A percentile compares a stretch with the other conserved stretches of the same genome.
phyloP scores from a whole-genome alignment of 192 early-diverging fungal genomes.

The Rhizoclosmatium globosum region DNA sequence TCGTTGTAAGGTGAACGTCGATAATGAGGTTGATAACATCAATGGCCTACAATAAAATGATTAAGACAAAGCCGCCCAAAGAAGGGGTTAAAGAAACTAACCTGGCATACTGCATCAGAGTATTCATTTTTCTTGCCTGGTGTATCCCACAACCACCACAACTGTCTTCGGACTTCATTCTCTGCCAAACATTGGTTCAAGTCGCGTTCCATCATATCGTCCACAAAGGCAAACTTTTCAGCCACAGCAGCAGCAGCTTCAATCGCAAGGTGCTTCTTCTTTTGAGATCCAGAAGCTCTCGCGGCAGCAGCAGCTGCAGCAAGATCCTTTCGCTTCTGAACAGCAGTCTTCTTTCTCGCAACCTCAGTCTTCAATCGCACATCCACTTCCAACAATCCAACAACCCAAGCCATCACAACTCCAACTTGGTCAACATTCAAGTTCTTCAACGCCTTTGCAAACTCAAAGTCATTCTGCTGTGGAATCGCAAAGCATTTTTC shows the following conservation, averaged over 20 bases:
- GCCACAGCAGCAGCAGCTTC: background rate
- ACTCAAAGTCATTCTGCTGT: slow-evolving; percentile 26
- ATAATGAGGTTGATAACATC: slow-evolving; percentile 31
- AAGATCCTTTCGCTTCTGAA: slow-evolving; percentile 3
- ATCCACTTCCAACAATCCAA: slow-evolving; percentile 26
- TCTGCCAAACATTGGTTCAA: background rate
- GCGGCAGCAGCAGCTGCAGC: background rate
- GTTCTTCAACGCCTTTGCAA: slow-evolving; percentile 11
- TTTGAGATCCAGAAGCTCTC: background rate
- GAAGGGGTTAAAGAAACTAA: background rate
- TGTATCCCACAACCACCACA: slow-evolving; percentile 42
- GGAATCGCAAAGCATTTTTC: slow-evolving; percentile 27
- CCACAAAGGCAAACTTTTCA: slow-evolving; percentile 13
- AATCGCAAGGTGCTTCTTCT: background rate
- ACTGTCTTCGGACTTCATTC: slow-evolving; percentile 30
- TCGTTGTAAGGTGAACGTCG: slow-evolving; percentile 31
- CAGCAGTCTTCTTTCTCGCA: slow-evolving; percentile 3
- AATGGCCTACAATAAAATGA: slow-evolving; percentile 35
- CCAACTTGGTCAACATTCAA: slow-evolving; percentile 17
- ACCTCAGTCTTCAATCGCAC: slow-evolving; percentile 17
- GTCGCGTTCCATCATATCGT: slow-evolving; percentile 11
- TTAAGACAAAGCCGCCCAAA: no score
- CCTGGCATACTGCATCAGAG: slow-evolving; percentile 19
- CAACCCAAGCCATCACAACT: slow-evolving; percentile 27
- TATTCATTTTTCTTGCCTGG: slow-evolving; percentile 33